These are phyloP conservation scores for Hypoxylon sp. DNA, from an alignment of 2,329 filamentous ascomycete genomes.

Conservation along the genomic window DNA sequence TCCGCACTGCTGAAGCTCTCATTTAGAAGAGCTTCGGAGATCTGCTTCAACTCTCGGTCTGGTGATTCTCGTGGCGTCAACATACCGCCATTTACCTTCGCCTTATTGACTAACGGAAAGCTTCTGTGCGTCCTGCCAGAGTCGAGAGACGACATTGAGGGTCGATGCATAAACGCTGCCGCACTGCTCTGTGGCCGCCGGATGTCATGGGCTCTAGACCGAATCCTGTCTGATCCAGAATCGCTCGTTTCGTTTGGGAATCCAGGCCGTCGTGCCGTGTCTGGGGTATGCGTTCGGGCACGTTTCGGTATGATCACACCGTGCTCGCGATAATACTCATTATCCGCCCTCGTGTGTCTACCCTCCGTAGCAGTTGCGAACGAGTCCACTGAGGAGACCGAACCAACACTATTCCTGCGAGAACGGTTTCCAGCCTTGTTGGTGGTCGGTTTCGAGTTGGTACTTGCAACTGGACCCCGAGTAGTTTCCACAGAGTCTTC, in stretches of 20 bases:
- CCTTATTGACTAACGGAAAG: conserved; percentile 70
- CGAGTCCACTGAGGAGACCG: conserved; percentile 64
- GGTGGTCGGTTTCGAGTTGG: conserved; percentile 34
- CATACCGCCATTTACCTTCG: conserved; percentile 60
- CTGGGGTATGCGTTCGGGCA: conserved; percentile 51
- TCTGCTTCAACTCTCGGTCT: conserved; percentile 61
- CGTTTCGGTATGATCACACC: conserved; percentile 42
- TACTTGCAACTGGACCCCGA: conserved; percentile 58
- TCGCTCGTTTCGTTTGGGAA: conserved; percentile 45
- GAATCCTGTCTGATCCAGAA: conserved; percentile 45
- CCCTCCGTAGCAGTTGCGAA: conserved; percentile 70
- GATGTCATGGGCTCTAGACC: conserved; percentile 53
- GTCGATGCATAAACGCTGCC: conserved; percentile 61
- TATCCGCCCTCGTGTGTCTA: conserved; percentile 46
- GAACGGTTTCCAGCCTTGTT: conserved; percentile 45
- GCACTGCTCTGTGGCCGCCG: conserved; percentile 60
- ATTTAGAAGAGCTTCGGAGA: conserved; percentile 63
- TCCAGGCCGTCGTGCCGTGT: conserved; percentile 48
- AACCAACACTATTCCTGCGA: conserved; percentile 62
- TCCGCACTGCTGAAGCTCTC: conserved; percentile 57
- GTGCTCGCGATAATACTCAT: conserved; percentile 45
- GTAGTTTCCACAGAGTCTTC: conserved; percentile 73
- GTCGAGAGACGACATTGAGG: conserved; percentile 68
- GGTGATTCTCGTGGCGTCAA: conserved; percentile 63
- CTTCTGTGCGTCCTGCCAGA: conserved; percentile 71